Percentiles rank a stretch among this genome's conserved stretches.
phyloP scores from a whole-genome alignment of 495 filamentous ascomycete genomes.

The Melanomma pulvis-pyrius region DNA sequence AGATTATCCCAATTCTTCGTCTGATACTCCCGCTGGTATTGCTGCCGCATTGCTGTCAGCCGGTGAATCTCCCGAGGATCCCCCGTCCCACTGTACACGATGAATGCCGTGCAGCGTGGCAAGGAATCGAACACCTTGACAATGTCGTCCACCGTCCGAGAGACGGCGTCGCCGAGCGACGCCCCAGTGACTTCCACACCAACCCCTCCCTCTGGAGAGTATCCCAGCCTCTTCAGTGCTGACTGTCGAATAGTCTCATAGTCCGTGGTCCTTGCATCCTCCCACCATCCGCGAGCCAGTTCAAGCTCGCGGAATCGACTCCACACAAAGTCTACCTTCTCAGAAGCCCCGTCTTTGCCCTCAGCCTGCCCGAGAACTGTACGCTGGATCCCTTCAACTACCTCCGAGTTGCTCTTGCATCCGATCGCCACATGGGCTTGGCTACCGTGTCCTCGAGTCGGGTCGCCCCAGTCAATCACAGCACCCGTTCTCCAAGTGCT shows the following conservation, averaged over 20 bases:
- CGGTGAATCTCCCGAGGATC: conserved; percentile 78
- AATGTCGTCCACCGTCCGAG: conserved; percentile 60
- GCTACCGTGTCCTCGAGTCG: conserved; percentile 70
- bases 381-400: conserved; percentile 68
- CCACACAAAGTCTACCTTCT: conserved; percentile 86
- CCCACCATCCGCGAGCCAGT: conserved; percentile 80
- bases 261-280: conserved; percentile 44
- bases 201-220: conserved; percentile 40
- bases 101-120: conserved; percentile 80
- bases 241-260: conserved; percentile 42
- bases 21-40: conserved; percentile 75
- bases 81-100: conserved; percentile 87
- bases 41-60: conserved; percentile 70
- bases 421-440: conserved; percentile 72
- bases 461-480: conserved; percentile 85
- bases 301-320: conserved; percentile 86
- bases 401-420: conserved; percentile 73
- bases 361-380: conserved; percentile 70
- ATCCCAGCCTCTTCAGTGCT: conserved; percentile 21
- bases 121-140: conserved; percentile 71
- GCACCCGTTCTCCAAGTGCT: conserved; percentile 64
- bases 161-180: conserved; percentile 51
- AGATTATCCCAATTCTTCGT: conserved; percentile 85
- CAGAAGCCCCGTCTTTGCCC: conserved; percentile 62
- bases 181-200: conserved; percentile 14